Conservation (phyloP, 495 filamentous ascomycete species). For the Lophiostoma macrostomum region DNA sequence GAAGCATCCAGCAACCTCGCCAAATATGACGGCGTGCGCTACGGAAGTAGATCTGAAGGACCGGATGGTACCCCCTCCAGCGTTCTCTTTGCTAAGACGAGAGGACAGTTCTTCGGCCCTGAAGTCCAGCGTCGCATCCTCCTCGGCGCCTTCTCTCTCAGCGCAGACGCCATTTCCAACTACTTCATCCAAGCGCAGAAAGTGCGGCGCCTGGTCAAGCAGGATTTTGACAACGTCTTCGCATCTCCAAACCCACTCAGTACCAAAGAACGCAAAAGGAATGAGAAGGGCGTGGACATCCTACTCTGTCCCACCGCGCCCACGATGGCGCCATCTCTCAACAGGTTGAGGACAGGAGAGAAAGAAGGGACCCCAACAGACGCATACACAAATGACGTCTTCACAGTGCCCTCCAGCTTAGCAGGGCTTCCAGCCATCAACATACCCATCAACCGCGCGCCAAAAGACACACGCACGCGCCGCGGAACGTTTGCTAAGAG, state of each 20-base stretch:
- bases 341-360: slow-evolving; percentile 42
- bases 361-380: too few relatives aligned
- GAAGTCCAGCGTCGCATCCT: slow-evolving; percentile 86
- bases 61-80: slow-evolving; percentile 31
- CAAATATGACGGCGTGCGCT: slow-evolving; percentile 93
- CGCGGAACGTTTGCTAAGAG: slow-evolving; percentile 26
- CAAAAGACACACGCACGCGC: too few relatives aligned
- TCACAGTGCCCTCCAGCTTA: slow-evolving; percentile 91
- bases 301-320: slow-evolving; percentile 86
- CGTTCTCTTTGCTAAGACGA: slow-evolving; percentile 70
- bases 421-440: slow-evolving; percentile 89
- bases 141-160: slow-evolving; percentile 86
- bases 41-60: slow-evolving; percentile 56
- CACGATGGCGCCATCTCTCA: slow-evolving; percentile 65
- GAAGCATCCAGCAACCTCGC: slow-evolving; percentile 97
- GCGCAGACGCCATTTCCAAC: slow-evolving; percentile 87
- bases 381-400: slow-evolving; percentile 86
- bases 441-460: slow-evolving; percentile 57
- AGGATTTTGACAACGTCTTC: slow-evolving; percentile 83
- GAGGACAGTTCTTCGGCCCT: slow-evolving; percentile 69
- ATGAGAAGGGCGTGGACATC: slow-evolving; percentile 66
- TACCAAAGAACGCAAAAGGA: slow-evolving; percentile 42
- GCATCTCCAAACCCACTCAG: slow-evolving; percentile 60
- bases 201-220: slow-evolving; percentile 75
- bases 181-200: slow-evolving; percentile 94